Evolutionary conservation across 139 green algal genomes (phyloP).

Genomic region (Coccomyxa sp.): DNA sequence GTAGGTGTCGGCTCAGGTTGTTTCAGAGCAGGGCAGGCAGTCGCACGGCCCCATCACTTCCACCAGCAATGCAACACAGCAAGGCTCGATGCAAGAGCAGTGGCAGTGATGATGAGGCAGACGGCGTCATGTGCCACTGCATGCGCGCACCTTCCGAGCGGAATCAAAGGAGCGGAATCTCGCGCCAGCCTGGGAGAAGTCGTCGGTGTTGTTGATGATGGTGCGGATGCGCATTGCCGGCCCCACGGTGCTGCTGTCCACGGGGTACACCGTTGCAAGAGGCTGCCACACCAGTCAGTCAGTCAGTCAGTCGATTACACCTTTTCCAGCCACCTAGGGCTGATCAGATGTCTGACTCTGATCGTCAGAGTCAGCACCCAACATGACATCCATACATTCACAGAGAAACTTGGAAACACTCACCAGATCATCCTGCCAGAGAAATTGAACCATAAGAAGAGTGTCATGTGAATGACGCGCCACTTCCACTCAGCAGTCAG

Average conservation of each 20-base stretch:
- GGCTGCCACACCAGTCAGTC: background rate
- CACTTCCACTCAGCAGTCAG: background rate
- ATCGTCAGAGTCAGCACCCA: too few relatives aligned
- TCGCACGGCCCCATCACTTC: too few relatives aligned
- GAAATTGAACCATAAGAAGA: background rate
- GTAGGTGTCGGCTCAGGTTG: too few relatives aligned
- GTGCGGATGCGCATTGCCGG: background rate
- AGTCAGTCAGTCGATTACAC: background rate
- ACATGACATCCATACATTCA: too few relatives aligned
- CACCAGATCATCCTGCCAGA: too few relatives aligned
- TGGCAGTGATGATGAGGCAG: too few relatives aligned
- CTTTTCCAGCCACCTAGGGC: background rate
- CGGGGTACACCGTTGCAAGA: background rate
- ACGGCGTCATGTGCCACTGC: background rate
- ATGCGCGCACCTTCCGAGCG: background rate
- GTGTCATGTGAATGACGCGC: background rate
- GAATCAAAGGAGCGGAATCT: background rate
- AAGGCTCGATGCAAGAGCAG: too few relatives aligned
- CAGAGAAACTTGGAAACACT: too few relatives aligned
- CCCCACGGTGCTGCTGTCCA: background rate
- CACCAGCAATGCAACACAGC: too few relatives aligned
- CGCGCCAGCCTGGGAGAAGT: background rate
- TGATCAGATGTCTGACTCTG: too few relatives aligned
- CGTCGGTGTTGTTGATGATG: conserved; percentile 1
- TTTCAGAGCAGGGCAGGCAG: too few relatives aligned